A percentile compares a stretch with the other conserved stretches of the same genome.
phyloP scores from a whole-genome alignment of 1,284 basidiomycete genomes.

The Agaricales sp. region DNA sequence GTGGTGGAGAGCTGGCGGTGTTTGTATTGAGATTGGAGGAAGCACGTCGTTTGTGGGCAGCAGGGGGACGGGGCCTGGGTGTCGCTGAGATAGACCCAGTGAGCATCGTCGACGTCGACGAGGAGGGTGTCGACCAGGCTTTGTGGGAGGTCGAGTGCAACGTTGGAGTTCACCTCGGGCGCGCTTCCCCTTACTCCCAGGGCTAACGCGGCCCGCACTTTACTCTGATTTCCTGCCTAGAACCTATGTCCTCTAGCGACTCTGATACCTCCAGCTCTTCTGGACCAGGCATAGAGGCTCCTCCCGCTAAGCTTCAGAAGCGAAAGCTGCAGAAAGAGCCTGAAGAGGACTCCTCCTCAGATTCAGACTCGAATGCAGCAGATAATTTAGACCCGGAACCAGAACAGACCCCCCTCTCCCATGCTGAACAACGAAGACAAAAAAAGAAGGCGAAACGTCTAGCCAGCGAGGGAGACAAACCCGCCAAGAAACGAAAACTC shows the following conservation, averaged over 20 bases:
- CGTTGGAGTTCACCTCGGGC: not conserved
- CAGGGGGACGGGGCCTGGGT: conserved; percentile 43
- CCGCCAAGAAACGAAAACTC: conserved; percentile 37
- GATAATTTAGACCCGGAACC: conserved; percentile 4
- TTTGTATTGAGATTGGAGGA: conserved; percentile 22
- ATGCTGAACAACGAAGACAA: conserved; percentile 57
- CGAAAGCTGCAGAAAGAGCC: no score
- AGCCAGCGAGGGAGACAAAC: conserved; percentile 13
- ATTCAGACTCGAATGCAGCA: conserved; percentile 10
- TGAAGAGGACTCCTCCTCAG: conserved; percentile 7
- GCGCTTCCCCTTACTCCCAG: no score
- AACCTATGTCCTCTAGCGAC: not conserved
- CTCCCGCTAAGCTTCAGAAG: no score
- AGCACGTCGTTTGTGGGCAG: conserved; percentile 35
- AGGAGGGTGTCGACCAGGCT: not conserved
- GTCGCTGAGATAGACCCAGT: not conserved
- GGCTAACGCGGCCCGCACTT: not conserved
- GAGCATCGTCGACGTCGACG: not conserved
- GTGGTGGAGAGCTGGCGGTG: conserved; percentile 34
- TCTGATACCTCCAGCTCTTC: no score
- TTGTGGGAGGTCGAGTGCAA: not conserved
- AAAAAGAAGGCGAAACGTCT: conserved; percentile 32
- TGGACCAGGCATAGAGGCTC: no score
- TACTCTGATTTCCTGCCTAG: not conserved
- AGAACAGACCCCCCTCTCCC: conserved; percentile 46